Evolutionary conservation across 331 rosid genomes (phyloP).

Genomic region (Quercus lobata): DNA sequence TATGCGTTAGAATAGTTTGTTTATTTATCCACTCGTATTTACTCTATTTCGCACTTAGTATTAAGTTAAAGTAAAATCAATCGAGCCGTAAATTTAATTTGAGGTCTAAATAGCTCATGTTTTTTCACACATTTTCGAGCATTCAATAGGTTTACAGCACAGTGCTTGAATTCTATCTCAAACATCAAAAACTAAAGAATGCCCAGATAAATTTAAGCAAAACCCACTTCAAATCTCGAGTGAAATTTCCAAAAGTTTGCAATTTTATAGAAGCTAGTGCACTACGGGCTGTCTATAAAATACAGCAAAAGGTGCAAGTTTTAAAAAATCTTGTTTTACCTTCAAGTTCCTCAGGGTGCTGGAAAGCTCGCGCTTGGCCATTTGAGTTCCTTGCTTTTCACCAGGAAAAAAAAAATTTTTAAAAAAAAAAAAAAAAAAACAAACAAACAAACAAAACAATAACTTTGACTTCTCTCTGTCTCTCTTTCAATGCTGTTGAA

Average conservation of each 20-base stretch:
- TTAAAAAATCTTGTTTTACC: slow-evolving; percentile 32
- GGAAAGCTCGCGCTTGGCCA: slow-evolving; percentile 83
- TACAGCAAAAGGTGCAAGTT: background rate
- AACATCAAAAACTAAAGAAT: background rate
- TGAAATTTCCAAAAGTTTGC: background rate
- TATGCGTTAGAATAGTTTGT: too few relatives aligned
- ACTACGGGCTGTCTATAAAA: background rate
- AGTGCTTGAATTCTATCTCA: background rate
- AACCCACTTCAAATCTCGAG: slow-evolving; percentile 3
- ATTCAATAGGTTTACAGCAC: background rate
- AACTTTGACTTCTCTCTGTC: slow-evolving; percentile 2
- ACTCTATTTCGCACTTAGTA: too few relatives aligned
- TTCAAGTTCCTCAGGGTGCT: slow-evolving; percentile 75
- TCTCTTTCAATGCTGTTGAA: background rate
- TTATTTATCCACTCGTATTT: too few relatives aligned
- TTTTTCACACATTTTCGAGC: too few relatives aligned
- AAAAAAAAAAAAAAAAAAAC: too few relatives aligned
- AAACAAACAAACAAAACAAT: background rate
- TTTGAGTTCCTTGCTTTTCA: slow-evolving; percentile 6
- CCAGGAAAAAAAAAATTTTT: too few relatives aligned
- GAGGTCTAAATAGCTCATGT: too few relatives aligned
- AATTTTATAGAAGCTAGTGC: background rate
- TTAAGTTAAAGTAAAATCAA: too few relatives aligned
- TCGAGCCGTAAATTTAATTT: too few relatives aligned
- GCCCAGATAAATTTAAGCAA: background rate